Evolutionary conservation across 169 alveolate genomes (phyloP).

Genomic region (Theileria parva): DNA sequence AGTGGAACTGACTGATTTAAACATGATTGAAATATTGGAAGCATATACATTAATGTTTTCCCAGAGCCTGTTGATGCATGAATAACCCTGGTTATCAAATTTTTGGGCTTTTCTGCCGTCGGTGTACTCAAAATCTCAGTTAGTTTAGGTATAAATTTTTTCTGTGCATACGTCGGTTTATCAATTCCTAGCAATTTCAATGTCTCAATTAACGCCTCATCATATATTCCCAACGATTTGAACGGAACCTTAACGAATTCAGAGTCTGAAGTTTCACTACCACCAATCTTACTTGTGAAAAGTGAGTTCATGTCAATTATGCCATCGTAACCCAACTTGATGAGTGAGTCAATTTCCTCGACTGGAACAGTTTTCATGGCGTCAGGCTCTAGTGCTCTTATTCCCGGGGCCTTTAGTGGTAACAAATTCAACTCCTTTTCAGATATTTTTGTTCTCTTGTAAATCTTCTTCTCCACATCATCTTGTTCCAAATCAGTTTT

Average conservation of each 20-base stretch:
- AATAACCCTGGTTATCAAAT: slow-evolving; percentile 20
- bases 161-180: slow-evolving; percentile 40
- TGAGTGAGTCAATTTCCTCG: slow-evolving; percentile 24
- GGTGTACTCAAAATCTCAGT: slow-evolving; percentile 2
- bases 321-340: slow-evolving; percentile 32
- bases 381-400: slow-evolving; percentile 9
- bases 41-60: slow-evolving; percentile 46
- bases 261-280: not conserved
- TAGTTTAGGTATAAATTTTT: slow-evolving; percentile 30
- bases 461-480: not conserved
- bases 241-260: slow-evolving; percentile 17
- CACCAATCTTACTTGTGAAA: slow-evolving; percentile 1
- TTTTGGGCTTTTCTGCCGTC: not conserved
- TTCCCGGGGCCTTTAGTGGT: slow-evolving; percentile 15
- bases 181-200: slow-evolving; percentile 30
- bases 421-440: slow-evolving; percentile 10
- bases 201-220: slow-evolving; percentile 19
- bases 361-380: not conserved
- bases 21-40: slow-evolving; percentile 38
- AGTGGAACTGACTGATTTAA: slow-evolving; percentile 1
- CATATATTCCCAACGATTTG: slow-evolving; percentile 34
- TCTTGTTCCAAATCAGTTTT: not conserved
- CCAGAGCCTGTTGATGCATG: slow-evolving; percentile 65
- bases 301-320: slow-evolving; percentile 57
- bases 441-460: not conserved